Conservation (phyloP, 306 rosid species). For the Sechiopsis laciniata region DNA sequence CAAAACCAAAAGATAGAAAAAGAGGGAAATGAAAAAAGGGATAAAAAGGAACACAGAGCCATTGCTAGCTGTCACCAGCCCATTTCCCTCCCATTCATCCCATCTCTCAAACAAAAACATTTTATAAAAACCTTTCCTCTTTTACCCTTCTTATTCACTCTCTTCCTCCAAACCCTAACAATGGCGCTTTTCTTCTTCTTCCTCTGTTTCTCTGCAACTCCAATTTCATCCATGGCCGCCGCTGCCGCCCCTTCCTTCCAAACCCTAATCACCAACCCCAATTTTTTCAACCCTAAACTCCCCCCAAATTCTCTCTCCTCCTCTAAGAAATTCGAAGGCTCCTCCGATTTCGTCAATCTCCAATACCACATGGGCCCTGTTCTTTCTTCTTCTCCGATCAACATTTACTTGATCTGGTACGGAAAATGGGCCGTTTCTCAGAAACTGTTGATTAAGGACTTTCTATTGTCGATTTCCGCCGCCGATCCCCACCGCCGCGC, state of each 20-base stretch:
- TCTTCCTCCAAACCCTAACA: conserved; percentile 5
- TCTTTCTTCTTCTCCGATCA: conserved; percentile 64
- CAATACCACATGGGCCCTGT: conserved; percentile 97
- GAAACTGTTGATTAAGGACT: conserved; percentile 57
- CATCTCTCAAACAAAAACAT: not conserved
- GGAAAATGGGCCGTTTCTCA: conserved; percentile 61
- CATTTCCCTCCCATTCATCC: conserved; percentile 25
- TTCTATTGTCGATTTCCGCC: conserved; percentile 60
- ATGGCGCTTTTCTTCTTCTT: conserved; percentile 1
- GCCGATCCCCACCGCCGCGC: conserved; percentile 24
- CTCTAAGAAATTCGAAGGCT: conserved; percentile 71
- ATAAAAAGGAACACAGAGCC: not conserved
- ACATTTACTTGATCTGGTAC: conserved; percentile 84
- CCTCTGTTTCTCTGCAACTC: not conserved
- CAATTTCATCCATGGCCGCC: not conserved
- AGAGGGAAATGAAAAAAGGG: not conserved
- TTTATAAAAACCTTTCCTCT: not conserved
- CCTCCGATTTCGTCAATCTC: conserved; percentile 65
- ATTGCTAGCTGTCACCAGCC: conserved; percentile 26
- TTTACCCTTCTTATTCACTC: not conserved
- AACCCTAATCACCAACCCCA: conserved; percentile 32
- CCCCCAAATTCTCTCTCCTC: conserved; percentile 71
- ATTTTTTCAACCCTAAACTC: conserved; percentile 54
- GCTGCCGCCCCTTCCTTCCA: conserved; percentile 17
- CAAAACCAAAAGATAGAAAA: not conserved